phyloP scores from a whole-genome alignment of 2,329 filamentous ascomycete genomes.

The Microascus cirrosus region DNA sequence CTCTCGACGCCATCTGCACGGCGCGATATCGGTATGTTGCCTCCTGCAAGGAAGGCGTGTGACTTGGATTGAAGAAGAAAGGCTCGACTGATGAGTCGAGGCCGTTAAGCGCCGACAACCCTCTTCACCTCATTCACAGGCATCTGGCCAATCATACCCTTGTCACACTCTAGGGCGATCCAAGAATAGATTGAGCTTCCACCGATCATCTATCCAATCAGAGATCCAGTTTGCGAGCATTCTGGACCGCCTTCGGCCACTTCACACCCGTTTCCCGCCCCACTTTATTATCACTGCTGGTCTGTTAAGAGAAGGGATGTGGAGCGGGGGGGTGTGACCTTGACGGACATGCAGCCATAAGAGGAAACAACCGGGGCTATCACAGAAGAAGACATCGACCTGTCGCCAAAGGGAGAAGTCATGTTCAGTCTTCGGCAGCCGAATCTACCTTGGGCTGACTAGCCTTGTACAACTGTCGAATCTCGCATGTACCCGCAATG shows the following conservation, averaged over 20 bases:
- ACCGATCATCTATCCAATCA: conserved; percentile 7
- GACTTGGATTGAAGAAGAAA: neutral
- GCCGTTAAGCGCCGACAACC: conserved; percentile 11
- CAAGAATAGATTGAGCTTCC: conserved; percentile 12
- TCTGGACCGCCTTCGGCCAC: neutral
- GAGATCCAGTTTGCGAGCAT: no score
- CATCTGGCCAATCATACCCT: conserved; percentile 9
- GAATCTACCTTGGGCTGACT: neutral
- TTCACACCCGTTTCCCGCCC: neutral
- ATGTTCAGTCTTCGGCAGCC: neutral
- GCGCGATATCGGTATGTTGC: neutral
- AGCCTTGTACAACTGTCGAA: neutral
- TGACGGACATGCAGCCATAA: neutral
- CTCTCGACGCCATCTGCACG: no score
- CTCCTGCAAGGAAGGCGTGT: neutral
- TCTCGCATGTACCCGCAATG: neutral
- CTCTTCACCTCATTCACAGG: conserved; percentile 8
- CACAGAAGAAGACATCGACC: neutral
- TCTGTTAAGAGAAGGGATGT: neutral
- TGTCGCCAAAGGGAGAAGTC: neutral
- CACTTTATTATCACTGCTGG: neutral
- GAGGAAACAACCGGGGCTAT: neutral
- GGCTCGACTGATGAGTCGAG: neutral
- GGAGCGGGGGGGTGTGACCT: neutral
- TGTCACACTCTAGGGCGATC: conserved; percentile 6